These are phyloP conservation scores for Phytophthora syringae DNA, from an alignment of 352 stramenopile species.

Conservation along the genomic window DNA sequence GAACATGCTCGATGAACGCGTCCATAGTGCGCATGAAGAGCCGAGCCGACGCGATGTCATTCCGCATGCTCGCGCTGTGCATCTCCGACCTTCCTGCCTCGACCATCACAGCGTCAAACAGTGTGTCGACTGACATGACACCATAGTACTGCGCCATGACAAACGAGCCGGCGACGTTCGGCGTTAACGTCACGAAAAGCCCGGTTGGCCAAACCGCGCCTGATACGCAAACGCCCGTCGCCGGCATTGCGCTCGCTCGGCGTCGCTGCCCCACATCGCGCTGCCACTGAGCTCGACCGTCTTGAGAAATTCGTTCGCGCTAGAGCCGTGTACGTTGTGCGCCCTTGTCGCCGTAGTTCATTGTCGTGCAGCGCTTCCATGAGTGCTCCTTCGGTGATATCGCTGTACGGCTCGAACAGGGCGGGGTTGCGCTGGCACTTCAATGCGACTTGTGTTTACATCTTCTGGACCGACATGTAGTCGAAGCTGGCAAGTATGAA, in stretches of 20 bases:
- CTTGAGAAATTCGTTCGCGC: not conserved
- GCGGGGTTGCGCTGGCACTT: not conserved
- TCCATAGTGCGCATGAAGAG: conserved; percentile 3
- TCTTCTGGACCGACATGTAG: not conserved
- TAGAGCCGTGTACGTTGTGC: not conserved
- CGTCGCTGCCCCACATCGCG: not conserved
- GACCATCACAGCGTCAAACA: not conserved
- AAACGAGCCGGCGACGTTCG: not conserved
- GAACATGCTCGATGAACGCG: conserved; percentile 7
- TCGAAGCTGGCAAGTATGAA: not conserved
- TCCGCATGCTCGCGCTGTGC: not conserved
- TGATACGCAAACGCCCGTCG: not conserved
- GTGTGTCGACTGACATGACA: not conserved
- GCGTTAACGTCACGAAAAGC: not conserved
- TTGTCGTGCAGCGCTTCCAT: not conserved
- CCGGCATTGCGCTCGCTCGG: not conserved
- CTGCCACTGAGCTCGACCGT: not conserved
- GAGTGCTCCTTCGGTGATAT: not conserved
- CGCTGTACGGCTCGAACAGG: not conserved
- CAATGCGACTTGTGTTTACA: not conserved
- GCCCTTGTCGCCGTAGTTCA: not conserved
- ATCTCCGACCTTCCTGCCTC: not conserved
- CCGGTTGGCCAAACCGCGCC: not conserved
- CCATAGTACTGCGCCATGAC: not conserved
- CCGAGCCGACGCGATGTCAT: not conserved